phyloP scores from a whole-genome alignment of 1,139 yeast genomes.

The Spencermartinsiella ligniputridi region DNA sequence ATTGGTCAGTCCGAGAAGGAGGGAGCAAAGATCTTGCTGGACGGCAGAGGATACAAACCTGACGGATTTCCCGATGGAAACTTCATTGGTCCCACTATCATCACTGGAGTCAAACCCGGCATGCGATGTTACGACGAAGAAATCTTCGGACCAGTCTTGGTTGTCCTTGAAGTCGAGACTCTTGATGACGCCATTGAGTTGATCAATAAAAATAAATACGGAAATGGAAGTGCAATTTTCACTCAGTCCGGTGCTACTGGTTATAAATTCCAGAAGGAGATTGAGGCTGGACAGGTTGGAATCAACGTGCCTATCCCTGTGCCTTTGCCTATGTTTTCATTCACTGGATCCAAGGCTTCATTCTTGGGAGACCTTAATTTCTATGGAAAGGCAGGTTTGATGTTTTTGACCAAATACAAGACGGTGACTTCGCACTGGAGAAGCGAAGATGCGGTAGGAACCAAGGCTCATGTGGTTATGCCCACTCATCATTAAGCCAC shows the following conservation, averaged over 20 bases:
- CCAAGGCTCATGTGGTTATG: constrained; percentile 59
- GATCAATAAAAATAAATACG: constrained; percentile 62
- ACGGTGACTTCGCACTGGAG: constrained; percentile 73
- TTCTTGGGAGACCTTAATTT: constrained; percentile 77
- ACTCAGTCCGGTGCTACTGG: constrained; percentile 67
- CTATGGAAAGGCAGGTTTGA: constrained; percentile 70
- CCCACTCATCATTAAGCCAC: constrained; percentile 45
- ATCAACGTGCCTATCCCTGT: constrained; percentile 82
- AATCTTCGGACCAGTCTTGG: constrained; percentile 72
- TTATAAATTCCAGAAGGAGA: constrained; percentile 64
- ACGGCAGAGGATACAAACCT: constrained; percentile 55
- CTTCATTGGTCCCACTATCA: constrained; percentile 69
- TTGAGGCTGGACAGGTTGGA: constrained; percentile 77
- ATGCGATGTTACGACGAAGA: constrained; percentile 72
- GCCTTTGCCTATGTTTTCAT: constrained; percentile 77
- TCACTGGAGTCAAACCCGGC: constrained; percentile 61
- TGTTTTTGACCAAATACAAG: constrained; percentile 71
- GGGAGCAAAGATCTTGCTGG: constrained; percentile 57
- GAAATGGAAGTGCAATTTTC: constrained; percentile 71
- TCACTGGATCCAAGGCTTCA: constrained; percentile 74
- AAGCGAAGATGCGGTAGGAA: constrained; percentile 49
- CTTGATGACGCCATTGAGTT: constrained; percentile 68
- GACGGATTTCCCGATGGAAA: constrained; percentile 60
- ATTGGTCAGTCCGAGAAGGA: constrained; percentile 51
- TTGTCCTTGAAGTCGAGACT: constrained; percentile 60